Base-by-base conservation (phyloP, 2,329 filamentous ascomycete genomes). In the Fusarium pilosicola region DNA sequence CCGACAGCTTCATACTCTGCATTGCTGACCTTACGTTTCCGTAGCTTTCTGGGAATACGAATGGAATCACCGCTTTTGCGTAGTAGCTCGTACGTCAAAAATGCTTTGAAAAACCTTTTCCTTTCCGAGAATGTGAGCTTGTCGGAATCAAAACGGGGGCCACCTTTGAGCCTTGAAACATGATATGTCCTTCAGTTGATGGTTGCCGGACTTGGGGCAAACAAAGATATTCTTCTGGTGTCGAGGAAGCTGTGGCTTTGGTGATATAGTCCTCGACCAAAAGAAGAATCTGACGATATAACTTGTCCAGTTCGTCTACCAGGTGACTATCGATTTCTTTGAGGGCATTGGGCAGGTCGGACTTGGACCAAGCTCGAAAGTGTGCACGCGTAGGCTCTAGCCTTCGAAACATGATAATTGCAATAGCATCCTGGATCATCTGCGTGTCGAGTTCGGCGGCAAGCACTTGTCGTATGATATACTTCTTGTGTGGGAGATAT, bases 181-280 rank as follows among this genome's bases (percentile, higher is more conserved):
- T 14, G 2, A 69, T 13, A 10, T 63, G 28, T 20, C 62, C 48
- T 8, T 48, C 26, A 13, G 1, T 15, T 34, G 28, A 51, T 38
- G 30, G 34, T 17, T 1, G 5, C 12, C 30, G 39, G 0, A 59
- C 5, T 10, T 63, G 26, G 3, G 69, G 69, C 10, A 74, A 34
- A 18, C 63, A 75, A 15, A 65, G 48, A 20, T 69, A 74, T 6
- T 68, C 63, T 6, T 62, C 24, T 2, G 66, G 72, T 1, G 73
- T 51, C 3, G 49, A 67, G 17, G 59, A 39, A 9, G 73, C 58
- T 2, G 59, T 74, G 11, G 63, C 69, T 64, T 74, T 75, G 17
- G 64, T 69, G 9, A 75, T 11, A 15, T 75, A 75, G 20, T 75
- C 74, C 32, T 73, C 74, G 13, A 66, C 60, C 2, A 74, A 38